Percentiles rank a stretch among this genome's conserved stretches.
phyloP scores from a whole-genome alignment of 2,329 filamentous ascomycete species.

The Ophiostoma fasciatum region DNA sequence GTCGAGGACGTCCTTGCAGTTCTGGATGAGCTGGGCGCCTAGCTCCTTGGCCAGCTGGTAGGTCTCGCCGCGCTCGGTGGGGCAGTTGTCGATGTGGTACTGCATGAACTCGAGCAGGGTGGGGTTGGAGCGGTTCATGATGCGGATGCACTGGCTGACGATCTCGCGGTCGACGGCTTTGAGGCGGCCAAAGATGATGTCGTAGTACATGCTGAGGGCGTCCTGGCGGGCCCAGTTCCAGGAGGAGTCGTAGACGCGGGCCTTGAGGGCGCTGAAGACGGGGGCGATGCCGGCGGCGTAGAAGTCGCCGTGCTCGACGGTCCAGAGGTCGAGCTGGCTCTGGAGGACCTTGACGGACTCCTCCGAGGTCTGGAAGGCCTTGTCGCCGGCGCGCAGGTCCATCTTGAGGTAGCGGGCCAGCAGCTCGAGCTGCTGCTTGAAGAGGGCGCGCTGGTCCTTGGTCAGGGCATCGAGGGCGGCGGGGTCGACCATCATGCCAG shows the following conservation, averaged over 20 bases:
- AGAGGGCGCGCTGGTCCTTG: conserved; percentile 87
- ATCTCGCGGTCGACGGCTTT: conserved; percentile 93
- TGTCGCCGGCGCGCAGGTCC: conserved; percentile 92
- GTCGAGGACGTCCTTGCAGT: conserved; percentile 84
- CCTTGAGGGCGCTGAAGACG: conserved; percentile 84
- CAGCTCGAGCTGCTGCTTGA: conserved; percentile 96
- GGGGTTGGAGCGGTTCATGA: conserved; percentile 98
- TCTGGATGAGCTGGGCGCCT: conserved; percentile 84
- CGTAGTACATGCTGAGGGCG: conserved; percentile 95
- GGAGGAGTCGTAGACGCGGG: conserved; percentile 89
- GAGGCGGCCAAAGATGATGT: conserved; percentile 93
- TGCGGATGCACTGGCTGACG: conserved; percentile 93
- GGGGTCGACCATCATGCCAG: conserved; percentile 99
- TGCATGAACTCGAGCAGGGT: conserved; percentile 97
- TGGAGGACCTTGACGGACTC: conserved; percentile 80
- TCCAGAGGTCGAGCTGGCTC: conserved; percentile 88
- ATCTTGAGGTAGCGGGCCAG: conserved; percentile 94
- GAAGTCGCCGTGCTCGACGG: conserved; percentile 86
- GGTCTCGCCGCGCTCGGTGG: conserved; percentile 89
- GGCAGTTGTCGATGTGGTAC: conserved; percentile 98
- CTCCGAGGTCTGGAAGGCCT: conserved; percentile 72
- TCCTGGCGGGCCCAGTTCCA: conserved; percentile 99
- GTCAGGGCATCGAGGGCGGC: conserved; percentile 92
- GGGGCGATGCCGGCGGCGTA: conserved; percentile 92
- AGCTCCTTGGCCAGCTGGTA: conserved; percentile 96